Base-by-base conservation (phyloP, 495 filamentous ascomycete genomes). In the Penicillium nucicola region DNA sequence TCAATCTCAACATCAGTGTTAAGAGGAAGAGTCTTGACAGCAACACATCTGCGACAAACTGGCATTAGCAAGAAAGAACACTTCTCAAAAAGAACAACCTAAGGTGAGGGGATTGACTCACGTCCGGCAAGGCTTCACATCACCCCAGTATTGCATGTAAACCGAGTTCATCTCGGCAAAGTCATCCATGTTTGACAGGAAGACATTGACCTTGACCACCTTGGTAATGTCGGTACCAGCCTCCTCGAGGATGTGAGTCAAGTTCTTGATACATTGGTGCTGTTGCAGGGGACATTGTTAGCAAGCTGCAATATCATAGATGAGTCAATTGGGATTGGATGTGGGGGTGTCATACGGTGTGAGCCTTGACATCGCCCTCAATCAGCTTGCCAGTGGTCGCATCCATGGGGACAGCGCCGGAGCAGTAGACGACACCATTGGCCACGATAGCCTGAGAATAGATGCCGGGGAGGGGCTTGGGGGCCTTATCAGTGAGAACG, bases 1-100 rank as follows among this genome's bases (percentile, higher is more conserved):
- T 88, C 84, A 60, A 89, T 86, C 70, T 88, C 85, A 13, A 89
- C 83, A 70, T 87, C 84, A 8, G 83, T 84, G 14, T 77, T 76
- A 17, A 85, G 64, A 1, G 85, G 84, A 44, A 87, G 66, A 35
- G 81, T 80, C 60, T 83, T 76, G 18, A 87, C 85, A 5, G 84
- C 84, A 33, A 89, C 83, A 56, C 85, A 88, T 30, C 62, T 71
- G 48, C 9, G n/a, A 43, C 2, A 33, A 31, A 9, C 7, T 8
- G 9, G 13, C 50, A 35, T 57, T 20, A 58, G 34, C 32, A 42
- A 15, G 14, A 9, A n/a, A 28, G 25, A n/a, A n/a, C n/a, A 4
- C 25, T 28, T 9, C 7, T 8, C 5, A 28, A 9, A 28, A 28
- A 8, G 7, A 28, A 4, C 4, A 23, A 23, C 22, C 10, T 9